These are phyloP conservation scores for Pseudopyricularia javanii DNA, from an alignment of 2,329 filamentous ascomycete genomes.

Conservation along the genomic window DNA sequence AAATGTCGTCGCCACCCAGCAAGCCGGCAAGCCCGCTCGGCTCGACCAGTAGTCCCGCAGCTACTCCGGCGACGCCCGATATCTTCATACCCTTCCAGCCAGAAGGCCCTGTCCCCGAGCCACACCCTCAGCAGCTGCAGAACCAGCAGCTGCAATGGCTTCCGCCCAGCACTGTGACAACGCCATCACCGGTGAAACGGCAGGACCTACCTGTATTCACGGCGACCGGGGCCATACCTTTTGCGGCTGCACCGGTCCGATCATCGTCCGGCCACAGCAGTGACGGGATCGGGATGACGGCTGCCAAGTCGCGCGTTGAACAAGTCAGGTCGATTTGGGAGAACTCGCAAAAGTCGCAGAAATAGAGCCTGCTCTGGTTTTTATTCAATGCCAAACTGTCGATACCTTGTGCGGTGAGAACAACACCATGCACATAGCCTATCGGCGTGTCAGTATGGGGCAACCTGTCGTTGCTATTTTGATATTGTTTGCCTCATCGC, in stretches of 20 bases:
- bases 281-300: neutral
- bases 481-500: no score
- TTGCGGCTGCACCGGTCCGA: conserved; percentile 17
- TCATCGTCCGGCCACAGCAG: neutral
- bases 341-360: neutral
- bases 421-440: neutral
- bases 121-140: conserved; percentile 20
- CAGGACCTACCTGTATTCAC: conserved; percentile 24
- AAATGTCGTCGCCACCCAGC: neutral
- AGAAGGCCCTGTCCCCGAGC: conserved; percentile 31
- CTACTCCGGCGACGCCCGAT: conserved; percentile 14
- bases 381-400: no score
- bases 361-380: neutral
- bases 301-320: neutral
- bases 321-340: neutral
- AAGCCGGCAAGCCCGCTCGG: neutral
- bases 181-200: conserved; percentile 23
- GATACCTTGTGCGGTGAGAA: no score
- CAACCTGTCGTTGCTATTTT: neutral
- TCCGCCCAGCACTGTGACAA: conserved; percentile 31
- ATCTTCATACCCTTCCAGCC: conserved; percentile 44
- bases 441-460: neutral
- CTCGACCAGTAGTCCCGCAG: neutral
- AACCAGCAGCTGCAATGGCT: conserved; percentile 36
- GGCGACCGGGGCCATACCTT: conserved; percentile 33